Evolutionary conservation across 257 asterid species (phyloP).

Genomic region (Anisodus tanguticus): DNA sequence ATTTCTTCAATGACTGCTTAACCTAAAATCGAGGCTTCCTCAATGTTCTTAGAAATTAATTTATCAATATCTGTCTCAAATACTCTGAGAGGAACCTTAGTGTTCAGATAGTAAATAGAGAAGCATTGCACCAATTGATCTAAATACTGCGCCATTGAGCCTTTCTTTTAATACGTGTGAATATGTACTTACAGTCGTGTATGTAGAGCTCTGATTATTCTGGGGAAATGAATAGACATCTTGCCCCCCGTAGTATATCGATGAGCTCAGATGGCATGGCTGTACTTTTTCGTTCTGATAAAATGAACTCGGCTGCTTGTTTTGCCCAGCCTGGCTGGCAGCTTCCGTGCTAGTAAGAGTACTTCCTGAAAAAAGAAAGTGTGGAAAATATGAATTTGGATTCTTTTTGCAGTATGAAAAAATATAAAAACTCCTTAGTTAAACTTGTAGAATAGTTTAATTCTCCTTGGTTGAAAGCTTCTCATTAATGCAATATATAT

Average conservation of each 20-base stretch:
- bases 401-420: not conserved
- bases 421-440: not conserved
- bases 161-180: not conserved
- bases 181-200: slow-evolving; percentile 56
- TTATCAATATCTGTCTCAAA: not conserved
- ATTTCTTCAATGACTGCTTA: not conserved
- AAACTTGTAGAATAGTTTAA: too few species aligned
- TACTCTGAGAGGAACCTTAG: not conserved
- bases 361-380: slow-evolving; percentile 34
- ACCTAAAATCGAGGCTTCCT: not conserved
- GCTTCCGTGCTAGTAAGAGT: slow-evolving; percentile 41
- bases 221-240: slow-evolving; percentile 71
- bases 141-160: not conserved
- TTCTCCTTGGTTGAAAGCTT: too few species aligned
- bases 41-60: not conserved
- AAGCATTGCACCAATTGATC: not conserved
- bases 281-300: slow-evolving; percentile 57
- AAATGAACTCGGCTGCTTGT: slow-evolving; percentile 47
- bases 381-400: not conserved
- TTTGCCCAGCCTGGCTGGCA: slow-evolving; percentile 36
- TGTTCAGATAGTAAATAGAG: not conserved
- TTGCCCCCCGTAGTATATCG: slow-evolving; percentile 90
- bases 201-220: slow-evolving; percentile 49
- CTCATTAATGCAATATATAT: too few species aligned
- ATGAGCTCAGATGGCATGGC: slow-evolving; percentile 79